Evolutionary conservation across 208 protist species (phyloP).

Genomic region (Acanthamoeba comandoni): DNA sequence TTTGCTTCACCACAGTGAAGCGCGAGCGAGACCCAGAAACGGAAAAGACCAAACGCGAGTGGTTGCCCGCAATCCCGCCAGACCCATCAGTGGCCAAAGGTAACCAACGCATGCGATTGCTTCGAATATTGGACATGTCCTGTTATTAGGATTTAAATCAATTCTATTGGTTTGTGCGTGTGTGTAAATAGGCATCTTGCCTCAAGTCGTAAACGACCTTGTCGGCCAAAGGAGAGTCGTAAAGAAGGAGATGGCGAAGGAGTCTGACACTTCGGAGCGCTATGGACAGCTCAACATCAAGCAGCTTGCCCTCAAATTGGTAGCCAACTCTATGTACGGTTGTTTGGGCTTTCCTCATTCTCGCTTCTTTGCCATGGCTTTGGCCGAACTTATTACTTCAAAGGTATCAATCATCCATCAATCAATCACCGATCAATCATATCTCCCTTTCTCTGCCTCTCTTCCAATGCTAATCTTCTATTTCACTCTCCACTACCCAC

Average conservation of each 20-base stretch:
- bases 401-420: constrained; percentile 89
- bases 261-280: constrained; percentile 90
- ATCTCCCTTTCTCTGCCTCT: no score
- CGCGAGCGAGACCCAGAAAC: constrained; percentile 70
- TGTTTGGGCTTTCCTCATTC: constrained; percentile 98
- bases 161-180: no score
- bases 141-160: no score
- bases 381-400: constrained; percentile 98
- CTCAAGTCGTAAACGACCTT: constrained; percentile 94
- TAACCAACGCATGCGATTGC: no score
- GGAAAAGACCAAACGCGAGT: constrained; percentile 55
- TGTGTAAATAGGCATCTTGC: constrained; percentile 88
- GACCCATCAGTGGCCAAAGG: neutral
- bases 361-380: constrained; percentile 97
- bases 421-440: no score
- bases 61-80: constrained; percentile 75
- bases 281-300: constrained; percentile 93
- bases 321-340: constrained; percentile 99
- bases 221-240: constrained; percentile 90
- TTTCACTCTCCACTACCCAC: neutral
- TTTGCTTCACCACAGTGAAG: constrained; percentile 99
- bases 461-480: no score
- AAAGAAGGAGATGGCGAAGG: constrained; percentile 94
- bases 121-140: no score
- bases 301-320: constrained; percentile 98